Base-by-base conservation (phyloP, 1,139 yeast species). In the Candida buenavistaensis region DNA sequence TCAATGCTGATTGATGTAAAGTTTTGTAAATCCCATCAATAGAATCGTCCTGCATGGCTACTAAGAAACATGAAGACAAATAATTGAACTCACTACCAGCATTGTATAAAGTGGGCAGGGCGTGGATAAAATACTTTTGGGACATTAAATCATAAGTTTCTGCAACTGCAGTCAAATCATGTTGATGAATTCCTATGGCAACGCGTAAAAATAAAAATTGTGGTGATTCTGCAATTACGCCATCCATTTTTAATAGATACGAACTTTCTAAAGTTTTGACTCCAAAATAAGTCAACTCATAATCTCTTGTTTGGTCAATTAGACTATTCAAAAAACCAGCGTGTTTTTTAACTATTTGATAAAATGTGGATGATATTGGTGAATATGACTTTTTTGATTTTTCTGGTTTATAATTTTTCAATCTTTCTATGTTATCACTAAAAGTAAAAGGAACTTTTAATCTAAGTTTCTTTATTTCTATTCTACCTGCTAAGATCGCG, bases 21-120 rank as follows among this genome's bases (percentile, higher is more conserved):
- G 82, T 75, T 41, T 72, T 69, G 52, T 71, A 76, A 25, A 77
- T 75, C 6, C 80, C 81, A 39, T 77, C 81, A 20, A 76, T 73
- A 5, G 81, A 75, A 49, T 76, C 82, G 14, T 72, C 78, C 42
- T 74, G 65, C 78, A 75, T 74, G 9, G 79, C 80, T 10, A 76
- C 61, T 29, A 75, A 57, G 54, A 75, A 77, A 45, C 82, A 76
- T 5, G 80, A 75, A 8, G 81, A 75, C 47, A 75, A 56, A 42
- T 57, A 67, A 10, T 72, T 69, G 32, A 56, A 59, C n/a, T 65
- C 62, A 6, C 78, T 68, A 14, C 80, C 80, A 2, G 80, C 69
- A 43, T 72, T 74, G 54, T 73, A 75, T 38, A 75, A 56, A 0
- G 81, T 75, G 3, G 81, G 81, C 4, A 78, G 71, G 2, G 79